phyloP scores from a whole-genome alignment of 305 asterid genomes.

The Ilex paraguariensis region DNA sequence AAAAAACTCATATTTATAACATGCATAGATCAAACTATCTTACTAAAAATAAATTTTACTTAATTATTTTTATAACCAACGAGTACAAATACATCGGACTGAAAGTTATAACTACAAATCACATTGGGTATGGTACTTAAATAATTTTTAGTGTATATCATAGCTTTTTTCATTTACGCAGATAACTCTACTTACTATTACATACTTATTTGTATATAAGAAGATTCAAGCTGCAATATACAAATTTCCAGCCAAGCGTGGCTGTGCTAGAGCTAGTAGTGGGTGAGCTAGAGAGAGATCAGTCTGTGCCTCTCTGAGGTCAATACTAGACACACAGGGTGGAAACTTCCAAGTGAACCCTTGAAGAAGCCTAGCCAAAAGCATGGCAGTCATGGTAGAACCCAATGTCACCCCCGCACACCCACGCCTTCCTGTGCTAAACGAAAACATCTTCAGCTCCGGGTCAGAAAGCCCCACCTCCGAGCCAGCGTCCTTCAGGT shows the following conservation, averaged over 20 bases:
- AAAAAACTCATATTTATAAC: too few species aligned
- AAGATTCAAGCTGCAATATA: not conserved
- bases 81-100: too few species aligned
- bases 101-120: too few species aligned
- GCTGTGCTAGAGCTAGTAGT: not conserved
- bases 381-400: not conserved
- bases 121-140: too few species aligned
- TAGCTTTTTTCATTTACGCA: too few species aligned
- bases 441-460: not conserved
- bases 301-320: slow-evolving; percentile 1
- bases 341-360: slow-evolving; percentile 23
- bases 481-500: not conserved
- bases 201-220: too few species aligned
- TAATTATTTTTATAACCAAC: too few species aligned
- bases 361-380: slow-evolving; percentile 27
- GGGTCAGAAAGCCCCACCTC: not conserved
- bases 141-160: too few species aligned
- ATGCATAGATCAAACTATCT: too few species aligned
- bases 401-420: not conserved
- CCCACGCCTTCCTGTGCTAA: slow-evolving; percentile 1
- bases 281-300: not conserved
- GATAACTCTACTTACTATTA: too few species aligned
- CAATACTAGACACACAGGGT: not conserved
- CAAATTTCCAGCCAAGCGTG: not conserved
- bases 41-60: too few species aligned